Percentiles rank a stretch among this genome's conserved stretches.
Evolutionary conservation across 2,329 filamentous ascomycete genomes (phyloP).

Genomic region (Ceratocystis papillata): DNA sequence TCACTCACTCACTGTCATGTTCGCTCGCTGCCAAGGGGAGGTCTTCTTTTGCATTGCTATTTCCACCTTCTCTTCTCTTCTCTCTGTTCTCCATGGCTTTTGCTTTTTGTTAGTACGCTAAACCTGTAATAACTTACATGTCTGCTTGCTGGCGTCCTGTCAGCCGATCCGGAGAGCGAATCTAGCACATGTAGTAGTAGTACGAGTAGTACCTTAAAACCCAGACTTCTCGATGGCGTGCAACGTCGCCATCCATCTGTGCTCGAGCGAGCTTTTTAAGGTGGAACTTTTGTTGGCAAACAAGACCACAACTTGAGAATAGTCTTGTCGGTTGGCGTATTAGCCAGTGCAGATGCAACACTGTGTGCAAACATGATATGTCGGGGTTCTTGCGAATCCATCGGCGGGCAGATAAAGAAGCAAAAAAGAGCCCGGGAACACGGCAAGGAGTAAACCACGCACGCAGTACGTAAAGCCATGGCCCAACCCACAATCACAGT

Average conservation of each 20-base stretch:
- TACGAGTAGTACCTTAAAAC: too few relatives aligned
- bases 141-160: neutral
- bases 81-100: too few relatives aligned
- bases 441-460: too few relatives aligned
- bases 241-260: conserved; percentile 8
- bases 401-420: neutral
- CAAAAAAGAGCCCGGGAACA: neutral
- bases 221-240: neutral
- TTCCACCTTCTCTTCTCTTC: neutral
- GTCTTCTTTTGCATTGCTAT: neutral
- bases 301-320: neutral
- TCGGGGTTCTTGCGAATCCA: neutral
- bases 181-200: too few relatives aligned
- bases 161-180: neutral
- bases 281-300: neutral
- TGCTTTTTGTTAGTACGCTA: neutral
- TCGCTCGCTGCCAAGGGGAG: neutral
- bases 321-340: neutral
- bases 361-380: neutral
- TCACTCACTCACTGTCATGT: neutral
- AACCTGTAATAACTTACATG: neutral
- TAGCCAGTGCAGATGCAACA: neutral
- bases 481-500: neutral
- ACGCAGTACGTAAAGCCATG: too few relatives aligned
- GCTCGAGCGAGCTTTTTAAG: neutral